Evolutionary conservation across 1,284 basidiomycete genomes (phyloP), one percentile per base, ranked within the genome.

Genomic region (Inonotus obliquus): DNA sequence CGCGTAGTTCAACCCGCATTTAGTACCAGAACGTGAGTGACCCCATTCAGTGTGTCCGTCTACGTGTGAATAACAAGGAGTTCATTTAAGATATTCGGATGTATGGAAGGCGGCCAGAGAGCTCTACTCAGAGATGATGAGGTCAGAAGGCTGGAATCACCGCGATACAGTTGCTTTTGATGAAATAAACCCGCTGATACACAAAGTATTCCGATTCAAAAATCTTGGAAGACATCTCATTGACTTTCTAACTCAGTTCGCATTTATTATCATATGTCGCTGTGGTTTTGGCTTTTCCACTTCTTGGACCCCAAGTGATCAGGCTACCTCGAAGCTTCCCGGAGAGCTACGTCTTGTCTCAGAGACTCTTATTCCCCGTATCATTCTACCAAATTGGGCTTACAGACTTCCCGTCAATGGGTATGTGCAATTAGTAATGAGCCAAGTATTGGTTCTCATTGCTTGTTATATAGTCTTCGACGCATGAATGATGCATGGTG

Each of bases 211-310:
- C 38, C 38, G 2, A 17, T 56, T 17, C 14, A 44, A 21, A 61
- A 25, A 11, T 39, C 19, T 29, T 17, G 23, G 9, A 6, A 11
- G 23, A 51, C 13, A 10, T 19, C 17, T 27, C 1, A 9, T 27
- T 6, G n/a, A 11, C n/a, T 5, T 51, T 14, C 13, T 11, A 13
- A 17, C 1, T 13, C 32, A 82, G 79, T 67, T 81, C 17, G 76
- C 80, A 0, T 71, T 84, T 9, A 70, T 81, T 32, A 73, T 83
- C 19, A 77, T 85, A 44, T 76, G 76, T 4, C 76, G 72, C 49
- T 82, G 79, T 62, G 80, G 79, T 1, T 83, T 83, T 57, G 82
- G 82, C 5, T 73, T 82, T 49, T 72, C 76, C 1, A 79, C 80
- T 59, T 72, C 71, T 35, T 84, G 83, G 82, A 25, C 21, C 23